Evolutionary conservation across 1,284 basidiomycete species (phyloP).

Genomic region (Gymnopus androsaceus): DNA sequence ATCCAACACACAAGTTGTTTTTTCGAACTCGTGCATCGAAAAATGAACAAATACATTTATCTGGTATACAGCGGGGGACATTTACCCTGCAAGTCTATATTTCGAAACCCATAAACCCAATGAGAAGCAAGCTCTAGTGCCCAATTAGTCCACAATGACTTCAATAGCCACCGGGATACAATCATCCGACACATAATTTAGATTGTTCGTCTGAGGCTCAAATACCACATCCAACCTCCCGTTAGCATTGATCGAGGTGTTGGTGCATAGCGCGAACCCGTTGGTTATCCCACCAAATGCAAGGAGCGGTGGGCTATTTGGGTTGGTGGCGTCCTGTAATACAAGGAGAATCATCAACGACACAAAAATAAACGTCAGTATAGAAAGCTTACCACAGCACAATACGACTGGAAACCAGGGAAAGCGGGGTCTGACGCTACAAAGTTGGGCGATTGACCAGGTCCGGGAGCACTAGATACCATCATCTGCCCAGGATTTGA

Average conservation of each 20-base stretch:
- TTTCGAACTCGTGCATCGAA: no score
- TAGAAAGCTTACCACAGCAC: conserved; percentile 34
- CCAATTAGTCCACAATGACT: conserved; percentile 16
- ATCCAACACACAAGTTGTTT: no score
- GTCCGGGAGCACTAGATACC: conserved; percentile 36
- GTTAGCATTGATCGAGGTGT: conserved; percentile 38
- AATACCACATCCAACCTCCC: conserved; percentile 41
- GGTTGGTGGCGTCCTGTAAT: not conserved
- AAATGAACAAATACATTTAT: no score
- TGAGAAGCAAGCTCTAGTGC: no score
- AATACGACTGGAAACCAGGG: conserved; percentile 40
- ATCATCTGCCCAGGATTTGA: conserved; percentile 37
- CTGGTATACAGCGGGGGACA: no score
- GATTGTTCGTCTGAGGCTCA: conserved; percentile 40
- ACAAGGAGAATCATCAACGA: not conserved
- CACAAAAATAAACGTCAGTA: not conserved
- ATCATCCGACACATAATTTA: conserved; percentile 36
- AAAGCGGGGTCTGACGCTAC: conserved; percentile 42
- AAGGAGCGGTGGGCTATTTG: conserved; percentile 25
- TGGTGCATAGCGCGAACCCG: conserved; percentile 42
- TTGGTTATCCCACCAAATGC: conserved; percentile 38
- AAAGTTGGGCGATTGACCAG: conserved; percentile 42
- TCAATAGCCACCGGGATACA: conserved; percentile 38
- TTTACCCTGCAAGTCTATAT: no score
- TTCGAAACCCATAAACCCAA: no score